These are phyloP conservation scores for Scheffersomyces titani DNA, from an alignment of 1,139 yeast genomes.

Conservation along the genomic window DNA sequence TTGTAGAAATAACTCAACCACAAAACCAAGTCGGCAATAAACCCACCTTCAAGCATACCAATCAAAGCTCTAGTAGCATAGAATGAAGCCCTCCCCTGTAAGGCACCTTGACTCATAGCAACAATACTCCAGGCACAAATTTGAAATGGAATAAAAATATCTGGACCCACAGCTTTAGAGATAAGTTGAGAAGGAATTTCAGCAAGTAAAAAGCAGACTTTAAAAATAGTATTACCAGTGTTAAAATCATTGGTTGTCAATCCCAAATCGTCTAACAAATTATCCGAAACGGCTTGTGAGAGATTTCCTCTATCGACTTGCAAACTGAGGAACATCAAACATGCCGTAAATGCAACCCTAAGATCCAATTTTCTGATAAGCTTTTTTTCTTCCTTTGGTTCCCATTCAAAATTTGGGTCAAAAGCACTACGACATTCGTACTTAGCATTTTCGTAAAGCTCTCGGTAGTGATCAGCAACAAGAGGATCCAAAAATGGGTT, in stretches of 20 bases:
- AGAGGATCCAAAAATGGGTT: slow-evolving; percentile 30
- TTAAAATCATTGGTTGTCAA: slow-evolving; percentile 51
- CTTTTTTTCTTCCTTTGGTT: slow-evolving; percentile 39
- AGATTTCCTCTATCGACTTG: slow-evolving; percentile 55
- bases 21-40: slow-evolving; percentile 29
- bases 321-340: slow-evolving; percentile 51
- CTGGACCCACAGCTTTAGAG: slow-evolving; percentile 54
- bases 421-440: slow-evolving; percentile 49
- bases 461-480: slow-evolving; percentile 40
- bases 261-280: slow-evolving; percentile 42
- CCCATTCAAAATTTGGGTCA: slow-evolving; percentile 50
- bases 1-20: slow-evolving; percentile 35
- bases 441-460: slow-evolving; percentile 38
- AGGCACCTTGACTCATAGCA: slow-evolving; percentile 45
- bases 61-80: slow-evolving; percentile 26
- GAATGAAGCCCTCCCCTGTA: slow-evolving; percentile 27
- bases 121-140: slow-evolving; percentile 53
- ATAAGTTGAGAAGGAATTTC: slow-evolving; percentile 59
- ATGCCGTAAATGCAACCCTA: slow-evolving; percentile 48
- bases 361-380: slow-evolving; percentile 44
- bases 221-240: slow-evolving; percentile 47
- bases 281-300: slow-evolving; percentile 52
- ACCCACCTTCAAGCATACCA: slow-evolving; percentile 32
- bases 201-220: slow-evolving; percentile 45
- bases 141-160: slow-evolving; percentile 55